phyloP scores from a whole-genome alignment of 2,329 filamentous ascomycete genomes.

The Bimuria novae-zelandiae region DNA sequence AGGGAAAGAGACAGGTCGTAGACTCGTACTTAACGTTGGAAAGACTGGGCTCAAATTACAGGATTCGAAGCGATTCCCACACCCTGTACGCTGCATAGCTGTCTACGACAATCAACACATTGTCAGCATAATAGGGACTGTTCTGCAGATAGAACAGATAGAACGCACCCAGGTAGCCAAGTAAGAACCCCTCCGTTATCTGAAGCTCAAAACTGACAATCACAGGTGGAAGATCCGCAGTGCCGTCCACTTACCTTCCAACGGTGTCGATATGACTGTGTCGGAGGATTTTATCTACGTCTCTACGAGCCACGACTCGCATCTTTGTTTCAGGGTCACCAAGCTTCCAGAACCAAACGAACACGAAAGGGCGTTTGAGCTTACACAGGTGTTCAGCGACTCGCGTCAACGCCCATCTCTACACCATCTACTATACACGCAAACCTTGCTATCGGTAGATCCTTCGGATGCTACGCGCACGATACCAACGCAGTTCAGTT shows the following conservation, averaged over 20 bases:
- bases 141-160: slow-evolving; percentile 36
- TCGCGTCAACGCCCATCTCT: slow-evolving; percentile 33
- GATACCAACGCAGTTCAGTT: slow-evolving; percentile 11
- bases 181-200: slow-evolving; percentile 13
- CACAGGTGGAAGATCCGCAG: slow-evolving; percentile 48
- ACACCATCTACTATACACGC: slow-evolving; percentile 31
- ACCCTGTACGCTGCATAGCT: slow-evolving; percentile 40
- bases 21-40: slow-evolving; percentile 34
- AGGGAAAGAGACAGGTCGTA: slow-evolving; percentile 32
- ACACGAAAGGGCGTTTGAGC: slow-evolving; percentile 16
- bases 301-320: slow-evolving; percentile 59
- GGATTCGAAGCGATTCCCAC: slow-evolving; percentile 46
- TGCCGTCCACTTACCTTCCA: slow-evolving; percentile 51
- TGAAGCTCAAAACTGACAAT: slow-evolving; percentile 3
- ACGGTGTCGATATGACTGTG: slow-evolving; percentile 56
- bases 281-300: slow-evolving; percentile 56
- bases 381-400: slow-evolving; percentile 37
- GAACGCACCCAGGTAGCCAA: slow-evolving; percentile 21
- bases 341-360: slow-evolving; percentile 43
- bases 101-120: slow-evolving; percentile 31
- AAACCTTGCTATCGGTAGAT: background rate
- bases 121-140: slow-evolving; percentile 32
- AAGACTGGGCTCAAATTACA: slow-evolving; percentile 56
- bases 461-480: background rate
- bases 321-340: slow-evolving; percentile 53